phyloP scores from a whole-genome alignment of 208 protist species.

The Trichomonas vaginalis region DNA sequence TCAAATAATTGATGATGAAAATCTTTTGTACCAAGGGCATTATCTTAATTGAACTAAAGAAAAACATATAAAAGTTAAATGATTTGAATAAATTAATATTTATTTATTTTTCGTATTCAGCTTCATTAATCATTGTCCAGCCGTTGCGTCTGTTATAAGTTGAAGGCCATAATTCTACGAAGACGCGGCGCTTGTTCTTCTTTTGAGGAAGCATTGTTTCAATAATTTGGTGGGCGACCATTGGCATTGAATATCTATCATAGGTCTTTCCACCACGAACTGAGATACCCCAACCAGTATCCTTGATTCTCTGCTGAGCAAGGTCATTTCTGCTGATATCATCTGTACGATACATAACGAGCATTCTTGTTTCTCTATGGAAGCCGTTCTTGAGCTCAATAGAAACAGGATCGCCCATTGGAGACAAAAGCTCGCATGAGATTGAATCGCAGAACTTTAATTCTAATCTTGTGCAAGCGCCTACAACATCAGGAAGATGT shows the following conservation, averaged over 20 bases:
- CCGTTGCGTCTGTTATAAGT: neutral
- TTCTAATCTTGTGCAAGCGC: neutral
- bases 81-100: neutral
- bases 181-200: neutral
- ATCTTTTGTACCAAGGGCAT: no score
- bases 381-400: neutral
- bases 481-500: neutral
- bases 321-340: neutral
- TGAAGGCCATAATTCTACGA: neutral
- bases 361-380: neutral
- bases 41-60: neutral
- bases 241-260: neutral
- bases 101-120: neutral
- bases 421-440: neutral
- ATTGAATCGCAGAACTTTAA: slow-evolving; percentile 2
- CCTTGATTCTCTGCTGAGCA: neutral
- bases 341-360: neutral
- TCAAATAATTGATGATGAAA: no score
- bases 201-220: neutral
- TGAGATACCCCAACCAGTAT: neutral
- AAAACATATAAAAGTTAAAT: neutral
- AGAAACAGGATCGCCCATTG: neutral
- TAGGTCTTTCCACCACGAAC: neutral
- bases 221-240: neutral
- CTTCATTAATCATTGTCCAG: neutral